Base-by-base conservation (phyloP, 2,329 filamentous ascomycete genomes). In the Gnomoniopsis smithogilvyi region DNA sequence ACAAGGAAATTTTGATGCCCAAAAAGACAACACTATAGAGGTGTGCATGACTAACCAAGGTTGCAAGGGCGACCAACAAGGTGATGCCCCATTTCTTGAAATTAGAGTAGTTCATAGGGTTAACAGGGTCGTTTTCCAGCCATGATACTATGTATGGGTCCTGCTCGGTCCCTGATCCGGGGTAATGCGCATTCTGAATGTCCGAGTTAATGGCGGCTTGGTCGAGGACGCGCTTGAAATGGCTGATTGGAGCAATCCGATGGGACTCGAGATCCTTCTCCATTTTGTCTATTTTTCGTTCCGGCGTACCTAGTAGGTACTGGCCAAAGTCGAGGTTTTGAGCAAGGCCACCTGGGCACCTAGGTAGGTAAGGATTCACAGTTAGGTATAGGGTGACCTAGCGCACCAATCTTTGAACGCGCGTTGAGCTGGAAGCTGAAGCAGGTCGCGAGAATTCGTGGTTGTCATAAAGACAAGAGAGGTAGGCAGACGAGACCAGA, bases 61-160 rank as follows among this genome's bases (percentile, higher is more conserved):
- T 62, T 11, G 56, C 54, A 1, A 62, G 10, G 19, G 60, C 57
- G 6, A 56, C 56, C 17, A 62, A 22, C 56, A 51, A 38, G 19
- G 60, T 62, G 46, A 62, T 59, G 34, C 59, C 53, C 60, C 60
- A 62, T 46, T 56, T 62, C 8, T 22, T 34, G 4, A 3, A 1
- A 8, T 21, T 21, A 1, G 43, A 19, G 51, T 78, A 83, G 21
- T 72, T 68, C 74, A 83, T 78, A 0, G 83, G 82, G 63, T 85
- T 83, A 47, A 79, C 73, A 8, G 80, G 78, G 64, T 86, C 83
- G 51, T 82, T 67, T 2, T 54, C 52, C 34, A 84, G 78, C 74
- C 77, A 85, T 54, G 74, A 73, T 41, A 85, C 80, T 3, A 73
- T 69, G 62, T 77, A 86, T 1, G 83, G 82, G 55, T 84, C 80